Base-by-base conservation (phyloP, 495 filamentous ascomycete genomes). In the Wilcoxina mikolae region DNA sequence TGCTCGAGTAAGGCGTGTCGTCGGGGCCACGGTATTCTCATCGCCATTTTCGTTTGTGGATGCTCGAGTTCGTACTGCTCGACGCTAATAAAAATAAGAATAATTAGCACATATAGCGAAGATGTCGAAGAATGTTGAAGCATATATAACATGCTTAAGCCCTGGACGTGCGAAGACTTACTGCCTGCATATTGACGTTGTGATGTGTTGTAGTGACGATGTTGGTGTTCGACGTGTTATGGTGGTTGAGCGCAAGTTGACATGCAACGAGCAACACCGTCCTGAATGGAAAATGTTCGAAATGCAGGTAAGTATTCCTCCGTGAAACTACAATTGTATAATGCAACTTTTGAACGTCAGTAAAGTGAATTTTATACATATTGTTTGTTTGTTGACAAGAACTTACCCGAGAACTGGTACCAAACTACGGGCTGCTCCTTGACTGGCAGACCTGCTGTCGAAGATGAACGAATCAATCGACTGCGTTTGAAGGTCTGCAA, bases 1-100 rank as follows among this genome's bases (percentile, higher is more conserved):
- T 55, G 93, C 90, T 68, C 91, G 77, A 51, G 91, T 98, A 65
- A 95, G 62, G 70, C 90, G 87, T 68, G 79, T 82, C 54, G 83
- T 78, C 23, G 74, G 78, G 38, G 69, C 71, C 3, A 56, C 48
- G 44, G 68, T 71, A 63, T 94, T 95, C 74, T 96, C 91, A 65
- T 95, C 91, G 64, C 95, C 95, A 70, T 95, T 87, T 67, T 95
- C 90, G 56, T 81, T 63, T 54, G 57, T 60, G 43, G 53, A 70
- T 59, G 78, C 75, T 70, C 87, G 80, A 53, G 74, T 73, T 58
- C 81, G 74, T 60, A 75, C 68, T 51, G 71, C 69, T 58, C 81
- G 60, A 58, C 64, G 61, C 62, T 65, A 26, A 38, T 23, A 17
- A 11, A 46, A 15, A 11, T 7, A 3, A 46, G 43, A 15, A 46